Conservation (phyloP, 495 filamentous ascomycete genomes). For the Daldinia caldariorum region DNA sequence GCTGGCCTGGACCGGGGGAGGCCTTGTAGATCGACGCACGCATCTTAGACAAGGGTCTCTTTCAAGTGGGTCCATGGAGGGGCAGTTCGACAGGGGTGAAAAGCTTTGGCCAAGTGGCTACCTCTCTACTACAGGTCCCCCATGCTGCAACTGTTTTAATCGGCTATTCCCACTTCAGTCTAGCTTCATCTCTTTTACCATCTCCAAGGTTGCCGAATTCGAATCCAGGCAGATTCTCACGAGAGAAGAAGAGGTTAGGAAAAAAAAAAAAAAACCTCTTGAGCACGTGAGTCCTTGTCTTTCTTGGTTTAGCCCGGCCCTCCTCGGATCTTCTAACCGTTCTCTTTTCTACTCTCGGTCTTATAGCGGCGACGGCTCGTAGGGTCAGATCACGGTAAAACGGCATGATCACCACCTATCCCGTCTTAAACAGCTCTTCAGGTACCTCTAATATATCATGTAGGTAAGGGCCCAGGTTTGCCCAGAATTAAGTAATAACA, state of each 20-base stretch:
- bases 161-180: conserved; percentile 25
- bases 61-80: conserved; percentile 7
- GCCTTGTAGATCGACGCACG: conserved; percentile 39
- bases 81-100: conserved; percentile 7
- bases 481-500: conserved; percentile 32
- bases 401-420: background rate
- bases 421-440: conserved; percentile 11
- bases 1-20: conserved; percentile 21
- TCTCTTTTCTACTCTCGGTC: conserved; percentile 20
- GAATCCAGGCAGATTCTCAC: conserved; percentile 25
- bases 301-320: conserved; percentile 29
- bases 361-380: conserved; percentile 31
- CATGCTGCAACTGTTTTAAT: conserved; percentile 9
- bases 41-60: conserved; percentile 35
- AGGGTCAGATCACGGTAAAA: conserved; percentile 30
- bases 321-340: conserved; percentile 10
- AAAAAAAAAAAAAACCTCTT: background rate
- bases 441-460: background rate
- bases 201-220: conserved; percentile 27
- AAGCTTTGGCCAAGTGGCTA: conserved; percentile 25
- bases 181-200: conserved; percentile 21
- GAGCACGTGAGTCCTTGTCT: conserved; percentile 38
- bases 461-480: conserved; percentile 29
- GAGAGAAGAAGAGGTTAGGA: background rate
- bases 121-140: no score